Base-by-base conservation (phyloP, 1,284 basidiomycete genomes). In the Mycena sp. region DNA sequence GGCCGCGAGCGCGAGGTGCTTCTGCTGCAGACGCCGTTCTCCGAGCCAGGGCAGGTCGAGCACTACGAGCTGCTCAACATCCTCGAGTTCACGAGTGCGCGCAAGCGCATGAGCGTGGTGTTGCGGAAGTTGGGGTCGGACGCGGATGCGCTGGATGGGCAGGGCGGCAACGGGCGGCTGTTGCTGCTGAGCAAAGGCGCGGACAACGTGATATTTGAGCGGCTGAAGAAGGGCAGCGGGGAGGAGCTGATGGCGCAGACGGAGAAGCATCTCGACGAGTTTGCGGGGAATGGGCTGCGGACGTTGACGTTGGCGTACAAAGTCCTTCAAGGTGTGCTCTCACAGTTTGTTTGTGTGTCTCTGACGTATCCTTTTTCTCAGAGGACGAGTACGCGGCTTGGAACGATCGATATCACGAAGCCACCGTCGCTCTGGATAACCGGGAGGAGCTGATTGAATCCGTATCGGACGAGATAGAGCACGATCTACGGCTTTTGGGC, bases 181-280 rank as follows among this genome's bases (percentile, higher is more conserved):
- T n/a, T n/a, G n/a, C n/a, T n/a, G n/a, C n/a, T 97, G 64, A 94
- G 99, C 74, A 99, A 99, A 75, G 98, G 98, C 12, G 98, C 97
- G 0, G 98, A 99, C 72, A 95, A 96, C 4, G 95, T 99, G 56
- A 99, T 99, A 97, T 84, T 91, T 32, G 87, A 84, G 69, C 96
- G 99, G 59, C 97, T 99, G 21, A 94, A 95, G 72, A 89, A 94
- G 69, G 99, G 99, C 73, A 98, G 99, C 79, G 99, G 98, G 98
- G 98, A 99, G 69, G 98, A 99, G 74, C 98, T 99, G 77, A 96
- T 93, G 16, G 96, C 92, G 12, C 99, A 99, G 74, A 99, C 99
- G 97, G n/a, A n/a, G n/a, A n/a, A n/a, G n/a, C n/a, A n/a, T n/a
- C n/a, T n/a, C n/a, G n/a, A n/a, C n/a, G n/a, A n/a, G n/a, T n/a